Percentiles rank a stretch among this genome's conserved stretches.
These are phyloP conservation scores for Fusarium fujikuroi DNA, from an alignment of 2,329 filamentous ascomycete genomes.

Conservation along the genomic window DNA sequence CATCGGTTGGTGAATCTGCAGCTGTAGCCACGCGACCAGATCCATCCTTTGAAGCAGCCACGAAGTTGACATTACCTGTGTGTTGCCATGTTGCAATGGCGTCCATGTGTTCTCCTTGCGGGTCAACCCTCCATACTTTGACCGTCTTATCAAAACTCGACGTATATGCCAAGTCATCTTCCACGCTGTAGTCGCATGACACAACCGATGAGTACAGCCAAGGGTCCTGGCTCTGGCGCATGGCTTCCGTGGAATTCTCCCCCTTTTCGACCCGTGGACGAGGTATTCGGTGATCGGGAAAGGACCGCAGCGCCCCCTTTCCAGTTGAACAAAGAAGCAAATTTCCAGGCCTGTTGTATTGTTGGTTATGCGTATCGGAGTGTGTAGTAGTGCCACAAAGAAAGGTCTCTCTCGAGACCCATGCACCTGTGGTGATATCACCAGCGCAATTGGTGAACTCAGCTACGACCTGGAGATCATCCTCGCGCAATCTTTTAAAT, in stretches of 20 bases:
- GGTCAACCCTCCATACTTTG: constrained; percentile 64
- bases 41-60: constrained; percentile 61
- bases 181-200: constrained; percentile 65
- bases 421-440: constrained; percentile 68
- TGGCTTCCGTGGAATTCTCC: constrained; percentile 66
- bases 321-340: constrained; percentile 64
- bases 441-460: constrained; percentile 72
- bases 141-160: constrained; percentile 71
- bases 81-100: constrained; percentile 63
- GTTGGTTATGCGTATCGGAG: constrained; percentile 71
- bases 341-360: constrained; percentile 74
- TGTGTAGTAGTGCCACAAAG: constrained; percentile 72
- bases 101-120: constrained; percentile 54
- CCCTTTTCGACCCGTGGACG: constrained; percentile 64
- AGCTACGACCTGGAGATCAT: constrained; percentile 60
- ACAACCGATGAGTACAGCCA: constrained; percentile 74
- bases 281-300: constrained; percentile 66
- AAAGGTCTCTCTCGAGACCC: constrained; percentile 65
- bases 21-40: constrained; percentile 67
- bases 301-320: constrained; percentile 59
- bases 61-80: constrained; percentile 70
- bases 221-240: constrained; percentile 68
- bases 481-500: constrained; percentile 60
- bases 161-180: constrained; percentile 62
- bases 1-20: constrained; percentile 63